Evolutionary conservation across 2,329 filamentous ascomycete species (phyloP), one percentile per base, ranked within the genome.

Genomic region (Stemphylium vesicarium): DNA sequence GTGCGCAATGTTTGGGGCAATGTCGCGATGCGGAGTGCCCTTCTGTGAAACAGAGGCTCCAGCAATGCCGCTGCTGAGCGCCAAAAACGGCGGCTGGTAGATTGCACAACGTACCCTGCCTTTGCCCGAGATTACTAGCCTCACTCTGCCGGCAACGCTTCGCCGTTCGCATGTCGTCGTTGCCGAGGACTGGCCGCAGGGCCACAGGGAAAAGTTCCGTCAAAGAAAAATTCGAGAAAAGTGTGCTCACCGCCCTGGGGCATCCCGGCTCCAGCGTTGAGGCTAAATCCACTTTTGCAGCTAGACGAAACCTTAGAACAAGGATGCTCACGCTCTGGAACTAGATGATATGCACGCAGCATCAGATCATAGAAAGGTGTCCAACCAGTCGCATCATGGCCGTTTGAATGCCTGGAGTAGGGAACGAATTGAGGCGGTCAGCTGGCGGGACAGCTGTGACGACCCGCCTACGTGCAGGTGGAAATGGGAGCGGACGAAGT

Each of bases 331-430:
- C 56, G 57, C 45, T 46, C 58, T 64, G 63, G 62, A 60, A 55
- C 64, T 48, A 56, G 55, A 67, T 65, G 64, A 62, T 64, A 72
- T 74, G 70, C 70, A 70, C 65, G 57, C 64, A 64, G 65, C 65
- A 63, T 67, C 68, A 69, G 64, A 73, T 70, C 64, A 70, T 66
- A 62, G 60, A 46, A 22, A 49, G 38, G 40, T 45, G 47, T 37
- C 53, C 59, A 52, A 53, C 61, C 59, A 57, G 43, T 57, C 56
- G 58, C 57, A 53, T 56, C 46, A 50, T 52, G 53, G 53, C 56
- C 46, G 56, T 64, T 65, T 63, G 60, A 59, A 57, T 59, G 62
- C 57, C 53, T 61, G 53, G 50, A 44, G 51, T 24, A 38, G 38
- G 31, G 36, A 58, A 45, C 54, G 52, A 58, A 53, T 47, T 44